Evolutionary conservation across 2,329 filamentous ascomycete genomes (phyloP).

Genomic region (Orbilia ellipsospora): DNA sequence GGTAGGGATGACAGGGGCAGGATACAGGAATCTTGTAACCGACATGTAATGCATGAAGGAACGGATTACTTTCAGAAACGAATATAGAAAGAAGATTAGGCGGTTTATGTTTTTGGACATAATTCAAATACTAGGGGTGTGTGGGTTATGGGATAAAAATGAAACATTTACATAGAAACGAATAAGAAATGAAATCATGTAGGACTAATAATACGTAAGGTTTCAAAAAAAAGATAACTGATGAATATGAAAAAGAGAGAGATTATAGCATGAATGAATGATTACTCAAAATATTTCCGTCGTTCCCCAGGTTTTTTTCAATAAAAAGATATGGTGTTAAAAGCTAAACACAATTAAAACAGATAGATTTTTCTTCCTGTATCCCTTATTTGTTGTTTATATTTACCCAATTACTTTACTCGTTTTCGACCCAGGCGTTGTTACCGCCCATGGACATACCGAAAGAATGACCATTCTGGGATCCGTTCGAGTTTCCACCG

Average conservation of each 20-base stretch:
- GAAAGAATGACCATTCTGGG: constrained; percentile 67
- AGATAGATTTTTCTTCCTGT: constrained; percentile 46
- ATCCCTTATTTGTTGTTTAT: constrained; percentile 33
- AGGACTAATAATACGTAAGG: constrained; percentile 50
- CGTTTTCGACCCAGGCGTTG: constrained; percentile 51
- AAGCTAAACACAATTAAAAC: constrained; percentile 33
- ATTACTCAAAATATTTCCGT: constrained; percentile 49
- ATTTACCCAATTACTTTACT: constrained; percentile 21
- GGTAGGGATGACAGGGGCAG: too few species aligned
- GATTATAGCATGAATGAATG: constrained; percentile 38
- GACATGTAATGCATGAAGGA: constrained; percentile 1
- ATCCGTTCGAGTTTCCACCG: constrained; percentile 67
- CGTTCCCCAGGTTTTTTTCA: constrained; percentile 31
- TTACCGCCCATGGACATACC: constrained; percentile 58
- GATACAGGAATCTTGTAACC: too few species aligned
- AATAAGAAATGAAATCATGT: constrained; percentile 35
- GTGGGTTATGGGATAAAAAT: constrained; percentile 9
- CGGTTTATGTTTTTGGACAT: background rate
- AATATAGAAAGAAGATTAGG: too few species aligned
- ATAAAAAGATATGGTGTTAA: constrained; percentile 17
- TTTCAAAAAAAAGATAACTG: constrained; percentile 10
- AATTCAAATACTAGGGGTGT: constrained; percentile 32
- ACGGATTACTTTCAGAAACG: constrained; percentile 9
- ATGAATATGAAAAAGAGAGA: constrained; percentile 14
- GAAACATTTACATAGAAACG: constrained; percentile 55